Base-by-base conservation (phyloP, 1,284 basidiomycete species). In the Calocybe gambosa region DNA sequence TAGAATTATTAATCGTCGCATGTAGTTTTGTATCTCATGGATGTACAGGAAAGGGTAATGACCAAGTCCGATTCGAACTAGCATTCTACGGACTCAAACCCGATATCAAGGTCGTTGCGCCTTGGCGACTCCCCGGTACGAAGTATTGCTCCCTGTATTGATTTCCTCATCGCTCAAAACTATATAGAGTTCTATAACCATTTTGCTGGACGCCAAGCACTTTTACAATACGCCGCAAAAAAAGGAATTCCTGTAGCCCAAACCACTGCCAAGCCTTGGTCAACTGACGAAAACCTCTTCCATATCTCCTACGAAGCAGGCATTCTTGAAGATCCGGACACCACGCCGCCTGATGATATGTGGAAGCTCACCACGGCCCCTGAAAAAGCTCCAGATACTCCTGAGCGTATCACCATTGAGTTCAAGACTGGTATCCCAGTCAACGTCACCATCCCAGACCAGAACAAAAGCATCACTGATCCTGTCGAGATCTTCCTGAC, bases 251-350 rank as follows among this genome's bases (percentile, higher is more conserved):
- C 93, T 48, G 94, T 99, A 50, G 79, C 85, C 55, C 95, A 99
- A 73, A 99, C 95, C 49, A 82, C 90, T 36, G 80, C 93, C 50
- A 98, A 99, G 74, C 95, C 96, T 29, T 99, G 96, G 96, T 98
- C 94, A 8, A 99, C 95, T 12, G 93, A 97, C 67, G 96, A 98
- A 73, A 99, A 99, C 74, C 77, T 99, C 47, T 97, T 96, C 85
- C 95, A 99, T 77, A 99, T 98, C 68, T 99, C 94, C 18, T 99
- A 98, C 73, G 95, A 99, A 70, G 95, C 95, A 25, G 95, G 95
- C 48, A 98, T 99, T 65, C 85, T 99, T 54, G 96, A 99, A 67
- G 90, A 99, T 66, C 95, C 95, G 57, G 82, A 96, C 77, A 85
- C 76, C 53, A 98, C 93, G 7, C 95, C 96, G 47, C 95, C 95